Evolutionary conservation across 441 rosid genomes (phyloP).

Genomic region (Gossypium armourianum): DNA sequence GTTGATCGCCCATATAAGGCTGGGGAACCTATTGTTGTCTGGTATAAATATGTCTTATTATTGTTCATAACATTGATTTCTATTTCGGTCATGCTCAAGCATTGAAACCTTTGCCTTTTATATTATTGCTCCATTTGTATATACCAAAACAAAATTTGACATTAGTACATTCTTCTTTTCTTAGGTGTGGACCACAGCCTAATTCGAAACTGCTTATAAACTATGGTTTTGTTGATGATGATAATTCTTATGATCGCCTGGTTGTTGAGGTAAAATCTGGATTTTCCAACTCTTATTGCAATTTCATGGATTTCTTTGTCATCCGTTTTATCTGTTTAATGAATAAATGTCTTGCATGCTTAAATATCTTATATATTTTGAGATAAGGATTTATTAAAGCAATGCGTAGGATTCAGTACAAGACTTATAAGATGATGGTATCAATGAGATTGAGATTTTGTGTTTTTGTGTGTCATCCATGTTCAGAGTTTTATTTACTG

Average conservation of each 20-base stretch:
- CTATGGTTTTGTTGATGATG: slow-evolving; percentile 91
- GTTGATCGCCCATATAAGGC: slow-evolving; percentile 74
- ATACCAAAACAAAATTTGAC: slow-evolving; percentile 7
- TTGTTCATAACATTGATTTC: slow-evolving; percentile 14
- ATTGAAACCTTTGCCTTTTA: slow-evolving; percentile 18
- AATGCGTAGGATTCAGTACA: neutral
- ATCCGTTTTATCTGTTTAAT: slow-evolving; percentile 11
- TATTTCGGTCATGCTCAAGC: slow-evolving; percentile 15
- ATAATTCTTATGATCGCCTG: slow-evolving; percentile 68
- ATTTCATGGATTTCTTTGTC: slow-evolving; percentile 7
- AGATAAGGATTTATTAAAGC: neutral
- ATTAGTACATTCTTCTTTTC: slow-evolving; percentile 9
- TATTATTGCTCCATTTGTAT: neutral
- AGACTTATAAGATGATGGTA: neutral
- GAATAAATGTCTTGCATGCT: neutral
- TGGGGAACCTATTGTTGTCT: slow-evolving; percentile 78
- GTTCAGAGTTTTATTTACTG: neutral
- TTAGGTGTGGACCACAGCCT: slow-evolving; percentile 96
- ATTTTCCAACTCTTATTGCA: slow-evolving; percentile 10
- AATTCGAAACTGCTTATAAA: slow-evolving; percentile 81
- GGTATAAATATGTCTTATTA: slow-evolving; percentile 34
- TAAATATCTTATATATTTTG: neutral
- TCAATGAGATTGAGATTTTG: neutral
- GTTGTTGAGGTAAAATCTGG: slow-evolving; percentile 46
- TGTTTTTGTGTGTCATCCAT: neutral